phyloP scores from a whole-genome alignment of 306 rosid genomes.

The Fagus crenata region DNA sequence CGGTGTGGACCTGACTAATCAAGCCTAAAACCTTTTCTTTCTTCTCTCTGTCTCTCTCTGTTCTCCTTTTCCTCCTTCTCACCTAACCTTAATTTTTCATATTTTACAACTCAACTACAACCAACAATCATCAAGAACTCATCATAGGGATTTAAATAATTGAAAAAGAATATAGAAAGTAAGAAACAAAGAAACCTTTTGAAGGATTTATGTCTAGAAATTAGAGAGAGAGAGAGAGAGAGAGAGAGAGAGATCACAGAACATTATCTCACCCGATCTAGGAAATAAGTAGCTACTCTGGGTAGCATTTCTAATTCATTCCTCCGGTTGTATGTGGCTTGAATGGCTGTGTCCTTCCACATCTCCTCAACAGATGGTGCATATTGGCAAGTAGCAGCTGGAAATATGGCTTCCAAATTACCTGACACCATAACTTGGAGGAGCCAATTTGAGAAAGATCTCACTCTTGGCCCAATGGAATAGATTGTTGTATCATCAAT shows the following conservation, averaged over 20 bases:
- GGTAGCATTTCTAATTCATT: constrained; percentile 73
- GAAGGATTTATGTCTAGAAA: not conserved
- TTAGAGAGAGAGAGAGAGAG: constrained; percentile 22
- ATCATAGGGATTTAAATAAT: not conserved
- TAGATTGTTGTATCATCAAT: constrained; percentile 38
- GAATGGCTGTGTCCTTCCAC: constrained; percentile 77
- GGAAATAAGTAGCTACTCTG: constrained; percentile 62
- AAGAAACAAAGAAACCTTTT: not conserved
- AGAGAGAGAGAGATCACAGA: constrained; percentile 18
- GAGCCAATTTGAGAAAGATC: constrained; percentile 67
- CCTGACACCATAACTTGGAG: constrained; percentile 52
- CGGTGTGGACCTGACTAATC: too few relatives aligned
- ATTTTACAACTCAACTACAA: not conserved
- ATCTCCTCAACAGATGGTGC: constrained; percentile 59
- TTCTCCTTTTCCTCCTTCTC: too few relatives aligned
- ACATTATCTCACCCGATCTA: constrained; percentile 55
- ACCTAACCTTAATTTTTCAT: too few relatives aligned
- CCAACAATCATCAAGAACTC: not conserved
- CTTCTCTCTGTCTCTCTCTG: too few relatives aligned
- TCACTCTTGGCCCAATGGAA: constrained; percentile 50
- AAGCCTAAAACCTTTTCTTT: too few relatives aligned
- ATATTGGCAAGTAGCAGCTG: constrained; percentile 53
- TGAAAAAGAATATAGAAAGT: not conserved
- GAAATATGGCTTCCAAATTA: constrained; percentile 55
- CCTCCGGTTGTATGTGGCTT: constrained; percentile 63